These are phyloP conservation scores for Cyathus olla DNA, from an alignment of 1,284 basidiomycete species.

Conservation along the genomic window DNA sequence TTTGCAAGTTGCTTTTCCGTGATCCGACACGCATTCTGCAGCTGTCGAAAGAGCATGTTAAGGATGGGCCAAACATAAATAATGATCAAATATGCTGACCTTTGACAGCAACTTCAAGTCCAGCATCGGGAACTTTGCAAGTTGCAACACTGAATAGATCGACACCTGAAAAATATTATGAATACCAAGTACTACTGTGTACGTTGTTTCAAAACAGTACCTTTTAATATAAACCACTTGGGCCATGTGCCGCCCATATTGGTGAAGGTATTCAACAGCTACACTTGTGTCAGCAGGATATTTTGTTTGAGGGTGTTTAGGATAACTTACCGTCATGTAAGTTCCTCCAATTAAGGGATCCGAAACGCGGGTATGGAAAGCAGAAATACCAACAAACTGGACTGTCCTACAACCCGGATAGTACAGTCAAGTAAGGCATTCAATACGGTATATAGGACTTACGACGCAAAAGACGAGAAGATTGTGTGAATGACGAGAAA, in stretches of 20 bases:
- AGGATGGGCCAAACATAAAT: conserved; percentile 1
- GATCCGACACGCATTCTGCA: conserved; percentile 90
- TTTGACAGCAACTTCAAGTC: conserved; percentile 64
- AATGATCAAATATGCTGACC: conserved; percentile 54
- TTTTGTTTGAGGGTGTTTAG: not conserved
- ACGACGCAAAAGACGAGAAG: conserved; percentile 88
- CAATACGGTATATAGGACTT: conserved; percentile 33
- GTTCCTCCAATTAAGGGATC: conserved; percentile 98
- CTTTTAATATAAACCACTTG: conserved; percentile 92
- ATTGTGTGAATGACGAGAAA: conserved; percentile 88
- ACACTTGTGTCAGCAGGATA: conserved; percentile 9
- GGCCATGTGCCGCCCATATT: conserved; percentile 99
- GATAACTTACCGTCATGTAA: conserved; percentile 89
- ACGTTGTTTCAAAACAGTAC: conserved; percentile 38
- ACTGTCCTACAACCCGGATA: conserved; percentile 75
- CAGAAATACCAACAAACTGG: conserved; percentile 98
- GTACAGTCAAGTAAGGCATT: not conserved
- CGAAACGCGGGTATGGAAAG: conserved; percentile 97
- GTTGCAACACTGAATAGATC: conserved; percentile 88
- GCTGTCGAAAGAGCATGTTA: conserved; percentile 55
- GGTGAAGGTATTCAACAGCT: conserved; percentile 96
- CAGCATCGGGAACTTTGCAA: conserved; percentile 75
- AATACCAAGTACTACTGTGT: conserved; percentile 9
- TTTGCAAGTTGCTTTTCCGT: conserved; percentile 85
- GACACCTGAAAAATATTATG: conserved; percentile 63